phyloP scores from a whole-genome alignment of 1,284 basidiomycete genomes.

The Boletellus deceptivus region DNA sequence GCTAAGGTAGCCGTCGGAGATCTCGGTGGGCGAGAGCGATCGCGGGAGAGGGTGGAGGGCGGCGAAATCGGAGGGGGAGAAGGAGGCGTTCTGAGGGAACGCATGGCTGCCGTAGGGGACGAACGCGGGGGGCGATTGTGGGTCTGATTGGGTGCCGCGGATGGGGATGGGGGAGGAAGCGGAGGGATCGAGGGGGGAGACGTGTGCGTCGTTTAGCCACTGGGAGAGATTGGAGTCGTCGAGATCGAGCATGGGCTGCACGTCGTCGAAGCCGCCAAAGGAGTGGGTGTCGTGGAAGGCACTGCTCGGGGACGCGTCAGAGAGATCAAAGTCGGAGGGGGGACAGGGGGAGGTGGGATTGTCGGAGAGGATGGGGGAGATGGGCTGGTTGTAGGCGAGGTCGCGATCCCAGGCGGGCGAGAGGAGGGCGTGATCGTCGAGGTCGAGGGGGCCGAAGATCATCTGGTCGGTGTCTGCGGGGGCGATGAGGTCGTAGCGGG shows the following conservation, averaged over 20 bases:
- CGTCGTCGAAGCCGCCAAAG: constrained; percentile 30
- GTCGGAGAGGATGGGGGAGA: constrained; percentile 35
- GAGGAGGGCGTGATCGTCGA: constrained; percentile 51
- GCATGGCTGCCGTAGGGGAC: constrained; percentile 40
- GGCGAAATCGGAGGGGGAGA: constrained; percentile 59
- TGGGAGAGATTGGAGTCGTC: constrained; percentile 47
- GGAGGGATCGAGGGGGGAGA: constrained; percentile 39
- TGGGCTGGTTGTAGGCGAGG: constrained; percentile 36
- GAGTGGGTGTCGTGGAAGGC: constrained; percentile 31
- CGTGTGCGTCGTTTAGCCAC: constrained; percentile 61
- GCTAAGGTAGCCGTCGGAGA: constrained; percentile 43
- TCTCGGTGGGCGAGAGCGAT: constrained; percentile 54
- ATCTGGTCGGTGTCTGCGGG: constrained; percentile 47
- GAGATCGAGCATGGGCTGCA: constrained; percentile 35
- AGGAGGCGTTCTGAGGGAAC: constrained; percentile 48
- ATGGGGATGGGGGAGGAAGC: constrained; percentile 63
- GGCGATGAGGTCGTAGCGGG: constrained; percentile 37
- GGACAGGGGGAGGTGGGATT: constrained; percentile 28
- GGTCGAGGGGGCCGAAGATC: constrained; percentile 62
- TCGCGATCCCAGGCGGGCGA: constrained; percentile 48
- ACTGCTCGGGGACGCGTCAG: constrained; percentile 34
- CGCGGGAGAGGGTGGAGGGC: constrained; percentile 57
- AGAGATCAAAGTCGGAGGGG: constrained; percentile 35
- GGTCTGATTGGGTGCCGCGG: constrained; percentile 43
- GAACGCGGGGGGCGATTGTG: constrained; percentile 42